These are phyloP conservation scores for Ramularia endophylla DNA, from an alignment of 2,329 filamentous ascomycete species.

Conservation along the genomic window DNA sequence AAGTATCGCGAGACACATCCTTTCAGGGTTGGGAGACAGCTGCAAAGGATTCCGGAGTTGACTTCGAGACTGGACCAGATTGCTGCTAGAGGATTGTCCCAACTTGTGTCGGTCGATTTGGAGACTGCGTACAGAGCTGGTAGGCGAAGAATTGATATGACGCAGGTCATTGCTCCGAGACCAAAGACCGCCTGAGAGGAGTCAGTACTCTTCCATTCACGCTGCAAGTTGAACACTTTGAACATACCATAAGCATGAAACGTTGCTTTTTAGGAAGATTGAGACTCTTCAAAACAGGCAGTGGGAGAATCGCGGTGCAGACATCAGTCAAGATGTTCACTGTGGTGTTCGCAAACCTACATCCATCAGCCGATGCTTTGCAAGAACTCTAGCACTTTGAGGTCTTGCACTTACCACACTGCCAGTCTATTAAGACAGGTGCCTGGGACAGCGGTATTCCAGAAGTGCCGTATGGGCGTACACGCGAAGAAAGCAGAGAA, in stretches of 20 bases:
- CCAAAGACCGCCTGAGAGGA: conserved; percentile 23
- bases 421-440: conserved; percentile 24
- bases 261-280: conserved; percentile 27
- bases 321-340: conserved; percentile 32
- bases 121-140: conserved; percentile 23
- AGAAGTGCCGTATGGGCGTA: conserved; percentile 27
- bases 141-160: conserved; percentile 25
- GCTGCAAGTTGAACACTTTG: conserved; percentile 8
- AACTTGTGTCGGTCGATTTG: conserved; percentile 20
- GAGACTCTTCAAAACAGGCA: conserved; percentile 28
- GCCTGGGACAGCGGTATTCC: conserved; percentile 17
- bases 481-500: conserved; percentile 28
- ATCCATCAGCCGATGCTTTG: neutral
- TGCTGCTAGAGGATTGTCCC: conserved; percentile 25
- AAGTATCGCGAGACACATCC: conserved; percentile 24
- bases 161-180: conserved; percentile 26
- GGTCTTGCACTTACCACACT: conserved; percentile 22
- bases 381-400: neutral
- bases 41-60: conserved; percentile 26
- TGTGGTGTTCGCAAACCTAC: conserved; percentile 25
- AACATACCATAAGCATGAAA: conserved; percentile 28
- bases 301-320: conserved; percentile 27
- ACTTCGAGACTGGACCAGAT: conserved; percentile 24
- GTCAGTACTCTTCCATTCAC: neutral
- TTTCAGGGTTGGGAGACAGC: conserved; percentile 25